Evolutionary conservation across 2,329 filamentous ascomycete species (phyloP).

Genomic region (Beauveria varroae): DNA sequence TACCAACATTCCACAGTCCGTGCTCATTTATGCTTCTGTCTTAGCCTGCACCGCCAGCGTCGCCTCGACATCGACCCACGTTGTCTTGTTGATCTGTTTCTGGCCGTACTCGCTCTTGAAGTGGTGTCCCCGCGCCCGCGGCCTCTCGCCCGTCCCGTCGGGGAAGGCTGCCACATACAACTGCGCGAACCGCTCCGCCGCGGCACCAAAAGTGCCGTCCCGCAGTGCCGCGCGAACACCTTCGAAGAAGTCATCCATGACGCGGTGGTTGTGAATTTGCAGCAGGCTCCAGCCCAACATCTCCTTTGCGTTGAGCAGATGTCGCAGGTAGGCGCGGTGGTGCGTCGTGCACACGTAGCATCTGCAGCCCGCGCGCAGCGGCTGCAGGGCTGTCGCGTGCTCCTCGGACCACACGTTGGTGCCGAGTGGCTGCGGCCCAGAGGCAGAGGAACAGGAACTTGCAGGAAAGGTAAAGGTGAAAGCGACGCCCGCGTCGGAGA

Average conservation of each 20-base stretch:
- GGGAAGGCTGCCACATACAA: conserved; percentile 67
- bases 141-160: conserved; percentile 65
- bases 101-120: conserved; percentile 62
- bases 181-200: conserved; percentile 32
- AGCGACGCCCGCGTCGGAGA: conserved; percentile 80
- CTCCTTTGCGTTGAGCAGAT: conserved; percentile 82
- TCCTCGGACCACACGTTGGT: conserved; percentile 66
- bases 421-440: conserved; percentile 47
- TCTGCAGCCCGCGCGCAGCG: conserved; percentile 56
- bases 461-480: conserved; percentile 69
- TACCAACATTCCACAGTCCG: too few relatives aligned
- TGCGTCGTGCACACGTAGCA: conserved; percentile 83
- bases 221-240: conserved; percentile 59
- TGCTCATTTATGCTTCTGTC: background rate
- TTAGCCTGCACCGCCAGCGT: background rate
- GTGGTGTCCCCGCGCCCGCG: conserved; percentile 75
- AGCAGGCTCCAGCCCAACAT: conserved; percentile 95
- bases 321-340: conserved; percentile 79
- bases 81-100: conserved; percentile 59
- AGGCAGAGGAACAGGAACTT: conserved; percentile 6
- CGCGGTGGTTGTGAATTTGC: conserved; percentile 82
- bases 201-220: conserved; percentile 53
- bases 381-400: conserved; percentile 54
- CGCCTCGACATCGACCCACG: conserved; percentile 46
- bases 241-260: conserved; percentile 66